phyloP scores from a whole-genome alignment of 192 early-diverging fungal species.

The Jimgerdemannia lactiflua region DNA sequence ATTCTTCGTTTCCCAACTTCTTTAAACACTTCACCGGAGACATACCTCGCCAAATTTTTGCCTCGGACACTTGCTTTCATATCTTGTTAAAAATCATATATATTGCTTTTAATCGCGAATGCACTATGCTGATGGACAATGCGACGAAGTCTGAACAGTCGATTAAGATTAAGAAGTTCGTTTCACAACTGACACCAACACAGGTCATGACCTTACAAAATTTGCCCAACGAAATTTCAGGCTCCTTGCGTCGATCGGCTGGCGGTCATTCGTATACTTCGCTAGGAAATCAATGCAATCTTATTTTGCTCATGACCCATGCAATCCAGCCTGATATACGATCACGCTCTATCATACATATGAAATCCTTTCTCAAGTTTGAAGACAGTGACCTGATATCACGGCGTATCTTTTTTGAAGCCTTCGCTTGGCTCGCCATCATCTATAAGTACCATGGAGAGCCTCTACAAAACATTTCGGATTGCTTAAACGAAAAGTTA shows the following conservation, averaged over 20 bases:
- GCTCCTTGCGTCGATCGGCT: not conserved
- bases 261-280: constrained; percentile 5
- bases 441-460: not conserved
- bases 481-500: not conserved
- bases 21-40: constrained; percentile 12
- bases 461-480: not conserved
- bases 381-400: constrained; percentile 12
- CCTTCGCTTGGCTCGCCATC: constrained; percentile 4
- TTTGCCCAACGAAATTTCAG: not conserved
- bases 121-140: not conserved
- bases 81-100: constrained; percentile 10
- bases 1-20: constrained; percentile 11
- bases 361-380: constrained; percentile 17
- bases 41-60: constrained; percentile 4
- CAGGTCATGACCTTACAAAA: constrained; percentile 12
- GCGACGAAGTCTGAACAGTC: not conserved
- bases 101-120: constrained; percentile 1
- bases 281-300: constrained; percentile 15
- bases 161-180: not conserved
- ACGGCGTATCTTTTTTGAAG: constrained; percentile 16
- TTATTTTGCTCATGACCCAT: constrained; percentile 13
- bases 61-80: constrained; percentile 11
- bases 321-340: not conserved
- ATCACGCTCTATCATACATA: constrained; percentile 4
- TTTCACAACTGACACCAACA: constrained; percentile 10